A percentile compares a stretch with the other conserved stretches of the same genome.
Conservation (phyloP, 1,139 yeast genomes). For the Hansenula lynferdii region DNA sequence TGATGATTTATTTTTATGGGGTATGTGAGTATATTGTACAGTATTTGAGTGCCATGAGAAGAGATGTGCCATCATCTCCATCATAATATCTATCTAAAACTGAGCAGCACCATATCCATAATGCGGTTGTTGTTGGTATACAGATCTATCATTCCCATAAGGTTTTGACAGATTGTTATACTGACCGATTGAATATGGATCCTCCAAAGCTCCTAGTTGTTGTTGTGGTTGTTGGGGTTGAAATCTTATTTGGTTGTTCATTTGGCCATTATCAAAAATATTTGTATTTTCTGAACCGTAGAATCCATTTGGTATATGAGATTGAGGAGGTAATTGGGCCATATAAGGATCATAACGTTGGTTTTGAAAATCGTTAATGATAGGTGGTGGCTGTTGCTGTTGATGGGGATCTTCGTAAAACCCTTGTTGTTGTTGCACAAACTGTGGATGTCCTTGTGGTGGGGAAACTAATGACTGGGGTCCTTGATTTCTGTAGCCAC, state of each 20-base stretch:
- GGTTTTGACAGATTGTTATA: not conserved
- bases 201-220: conserved; percentile 2
- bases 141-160: not conserved
- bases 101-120: conserved; percentile 18
- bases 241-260: too few species aligned
- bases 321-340: conserved; percentile 10
- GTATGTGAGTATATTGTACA: not conserved
- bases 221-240: too few species aligned
- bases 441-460: conserved; percentile 8
- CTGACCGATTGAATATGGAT: not conserved
- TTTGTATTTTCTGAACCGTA: not conserved
- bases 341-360: conserved; percentile 1
- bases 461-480: conserved; percentile 1
- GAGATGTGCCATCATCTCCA: too few species aligned
- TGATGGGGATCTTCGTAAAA: conserved; percentile 5
- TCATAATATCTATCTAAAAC: conserved; percentile 5
- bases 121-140: conserved; percentile 4
- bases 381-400: conserved; percentile 5
- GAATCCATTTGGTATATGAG: not conserved
- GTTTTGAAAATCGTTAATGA: conserved; percentile 1
- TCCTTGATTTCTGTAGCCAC: conserved; percentile 8
- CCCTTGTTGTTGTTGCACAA: not conserved
- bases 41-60: too few species aligned
- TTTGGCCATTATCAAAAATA: not conserved
- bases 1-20: not conserved